Evolutionary conservation across 345 rosid genomes (phyloP).

Genomic region (Ceriops decandra): DNA sequence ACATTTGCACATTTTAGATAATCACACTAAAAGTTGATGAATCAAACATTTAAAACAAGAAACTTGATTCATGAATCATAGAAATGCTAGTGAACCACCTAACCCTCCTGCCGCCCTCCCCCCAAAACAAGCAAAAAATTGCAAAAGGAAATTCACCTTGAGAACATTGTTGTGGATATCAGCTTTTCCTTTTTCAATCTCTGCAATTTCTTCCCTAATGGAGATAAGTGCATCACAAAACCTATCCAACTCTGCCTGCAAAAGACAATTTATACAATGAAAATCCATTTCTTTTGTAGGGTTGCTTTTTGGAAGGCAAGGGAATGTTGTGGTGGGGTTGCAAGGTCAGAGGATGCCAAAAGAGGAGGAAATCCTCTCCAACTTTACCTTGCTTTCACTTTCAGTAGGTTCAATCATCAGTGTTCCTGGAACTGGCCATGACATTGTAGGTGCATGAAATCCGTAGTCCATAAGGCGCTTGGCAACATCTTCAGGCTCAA

Average conservation of each 20-base stretch:
- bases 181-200: conserved; percentile 49
- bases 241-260: conserved; percentile 96
- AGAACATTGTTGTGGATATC: conserved; percentile 87
- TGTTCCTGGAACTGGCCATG: conserved; percentile 99
- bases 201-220: conserved; percentile 88
- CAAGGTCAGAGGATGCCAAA: background rate
- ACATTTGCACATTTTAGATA: conserved; percentile 27
- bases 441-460: conserved; percentile 97
- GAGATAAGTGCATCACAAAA: conserved; percentile 96
- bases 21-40: background rate
- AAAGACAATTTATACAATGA: conserved; percentile 14
- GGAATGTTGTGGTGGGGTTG: too few species aligned
- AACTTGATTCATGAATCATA: background rate
- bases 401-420: conserved; percentile 99
- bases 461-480: conserved; percentile 96
- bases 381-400: conserved; percentile 96
- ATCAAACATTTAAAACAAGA: background rate
- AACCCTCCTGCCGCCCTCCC: too few species aligned
- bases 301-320: too few species aligned
- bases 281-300: too few species aligned
- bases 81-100: too few species aligned
- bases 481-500: conserved; percentile 98
- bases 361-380: background rate
- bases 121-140: too few species aligned
- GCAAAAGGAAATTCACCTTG: conserved; percentile 49